Base-by-base conservation (phyloP, 2,329 filamentous ascomycete species). In the Cytospora piceicola region DNA sequence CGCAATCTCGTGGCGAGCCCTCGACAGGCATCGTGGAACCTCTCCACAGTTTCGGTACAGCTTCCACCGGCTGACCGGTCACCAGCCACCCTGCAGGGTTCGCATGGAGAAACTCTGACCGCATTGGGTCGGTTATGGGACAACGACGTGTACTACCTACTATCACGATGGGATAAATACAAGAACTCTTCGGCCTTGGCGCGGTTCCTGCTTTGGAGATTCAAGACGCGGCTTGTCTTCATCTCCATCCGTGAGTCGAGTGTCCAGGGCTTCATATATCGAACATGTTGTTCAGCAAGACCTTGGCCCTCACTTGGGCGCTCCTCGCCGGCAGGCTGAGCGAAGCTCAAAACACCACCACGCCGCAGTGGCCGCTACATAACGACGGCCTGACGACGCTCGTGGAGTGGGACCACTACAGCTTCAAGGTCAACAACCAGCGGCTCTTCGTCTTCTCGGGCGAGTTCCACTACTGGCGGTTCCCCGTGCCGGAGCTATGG, bases 391-490 rank as follows among this genome's bases (percentile, higher is more conserved):
- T 71, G 63, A 71, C 63, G 27, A 57, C 63, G n/a, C 24, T 68
- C 32, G 67, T 71, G n/a, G 67, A 71, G 57, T 71, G 69, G 78
- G 78, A 80, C 17, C 75, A 78, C 32, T 77, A 79, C 63, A 80
- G 78, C 63, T 80, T 79, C 65, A 70, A 73, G 15, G 71, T 80
- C 42, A 78, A 79, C 17, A 78, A 77, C 22, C 67, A 80, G 66
- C 73, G 78, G 53, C 73, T 80, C 3, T 80, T 80, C 65, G 71
- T 80, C 27, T 80, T 80, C 58, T 80, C 78, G 0, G 78, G 78
- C 64, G 78, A 80, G 75, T 80, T 80, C 32, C 78, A 80, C 55
- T 79, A 78, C 42, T 80, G 77, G 75, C 72, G 78, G 63, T 74
- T 76, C n/a, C 78, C 78, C 9, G 78, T 80, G 0, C 75, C 75